Base-by-base conservation (phyloP, 768 basidiomycete species). In the Cubamyces lactineus region DNA sequence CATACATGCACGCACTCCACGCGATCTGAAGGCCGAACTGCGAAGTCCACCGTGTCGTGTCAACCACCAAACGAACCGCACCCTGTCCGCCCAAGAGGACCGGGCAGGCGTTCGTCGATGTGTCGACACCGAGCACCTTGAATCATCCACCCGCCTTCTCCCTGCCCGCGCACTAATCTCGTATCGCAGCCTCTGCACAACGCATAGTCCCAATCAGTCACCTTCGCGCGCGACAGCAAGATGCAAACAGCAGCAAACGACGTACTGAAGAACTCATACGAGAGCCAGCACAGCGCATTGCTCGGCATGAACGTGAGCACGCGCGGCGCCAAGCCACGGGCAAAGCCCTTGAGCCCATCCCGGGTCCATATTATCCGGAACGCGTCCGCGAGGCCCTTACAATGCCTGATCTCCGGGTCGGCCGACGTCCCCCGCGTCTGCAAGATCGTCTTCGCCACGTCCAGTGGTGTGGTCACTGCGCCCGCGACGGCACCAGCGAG, bases 251-350 rank as follows among this genome's bases (percentile, higher is more conserved):
- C 51, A 52, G 51, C 51, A 17, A 4, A 40, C 13, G 23, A 87
- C 95, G 78, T 73, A 96, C 95, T 97, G 84, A 97, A 97, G 78
- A 96, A 97, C 76, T 98, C 96, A 71, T 98, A 96, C 55, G 94
- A 96, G 73, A 96, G 79, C 97, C 96, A 99, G 76, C 92, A 96
- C 51, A 99, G 80, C 11, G 97, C 97, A 55, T 96, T 97, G 72
- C 92, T 95, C 6, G 97, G 97, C 87, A 98, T 92, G 69, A 91
- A 92, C 24, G 96, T 96, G 74, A 98, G 77, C 53, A 99, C 87
- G 48, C 97, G 85, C 7, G 97, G 97, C 55, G 93, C 83, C 69
- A 98, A 77, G 24, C 97, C 97, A 67, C 97, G 81, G 55, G 81
- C 79, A 70, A 98, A 94, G 0, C 97, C 97, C 70, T 80, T 89